Base-by-base conservation (phyloP, 192 early-diverging fungal genomes). In the Piromyces sp. region DNA sequence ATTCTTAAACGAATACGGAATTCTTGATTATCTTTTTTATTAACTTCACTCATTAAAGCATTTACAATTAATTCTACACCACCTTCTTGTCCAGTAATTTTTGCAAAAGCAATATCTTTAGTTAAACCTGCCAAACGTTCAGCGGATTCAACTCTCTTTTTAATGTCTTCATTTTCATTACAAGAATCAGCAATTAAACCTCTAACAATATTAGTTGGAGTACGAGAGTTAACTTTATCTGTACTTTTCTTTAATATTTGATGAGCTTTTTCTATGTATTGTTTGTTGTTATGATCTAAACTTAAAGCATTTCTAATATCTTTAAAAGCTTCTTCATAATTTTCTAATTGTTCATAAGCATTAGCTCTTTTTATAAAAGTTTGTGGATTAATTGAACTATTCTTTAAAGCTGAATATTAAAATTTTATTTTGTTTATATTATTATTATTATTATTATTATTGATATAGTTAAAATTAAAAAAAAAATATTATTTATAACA, bases 291-390 rank as follows among this genome's bases (percentile, higher is more conserved):
- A 79, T 79, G 82, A 79, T 86, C 86, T 29, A 86, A 30, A 19
- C 30, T 51, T 11, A 86, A 51, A 13, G 86, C 86, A 29, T 79
- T 78, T 37, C 81, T 80, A 17, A 85, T 30, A 79, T 85, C 84
- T 5, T 31, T 78, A 19, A 86, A 58, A 33, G 86, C 86, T 14
- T 51, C 29, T 79, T 85, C 82, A 58, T 85, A 85, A 26, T 83
- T 80, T 37, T 84, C 80, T 51, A 16, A 33, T 28, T 79, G 36
- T 28, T 82, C 31, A 15, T 30, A 80, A 5, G 83, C 85, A 38
- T 31, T 36, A 26, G 84, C 83, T 80, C 84, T 82, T 30, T 84
- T 30, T 80, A 85, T 80, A 28, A 85, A 82, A 28, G 12, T 30
- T 30, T 30, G 29, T n/a, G 82, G 30, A 82, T 81, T 81, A 81